Conservation (phyloP, 108 stramenopile species). For the Mediolabrus comicus region DNA sequence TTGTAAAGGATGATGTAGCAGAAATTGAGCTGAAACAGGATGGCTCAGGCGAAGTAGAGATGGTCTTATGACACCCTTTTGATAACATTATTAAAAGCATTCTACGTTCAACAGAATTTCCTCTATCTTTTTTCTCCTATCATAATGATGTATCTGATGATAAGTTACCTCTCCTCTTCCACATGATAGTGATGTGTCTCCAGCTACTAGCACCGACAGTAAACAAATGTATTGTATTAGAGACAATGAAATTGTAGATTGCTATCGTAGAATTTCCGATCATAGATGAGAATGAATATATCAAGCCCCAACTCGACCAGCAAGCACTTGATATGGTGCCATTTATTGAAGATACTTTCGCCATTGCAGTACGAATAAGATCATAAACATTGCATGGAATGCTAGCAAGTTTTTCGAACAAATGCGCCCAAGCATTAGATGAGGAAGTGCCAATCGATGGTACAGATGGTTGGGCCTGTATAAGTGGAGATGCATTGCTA, state of each 20-base stretch:
- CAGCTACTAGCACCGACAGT: neutral
- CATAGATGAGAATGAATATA: neutral
- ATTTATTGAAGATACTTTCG: neutral
- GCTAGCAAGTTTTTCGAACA: neutral
- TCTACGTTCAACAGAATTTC: too few species aligned
- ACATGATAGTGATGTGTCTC: neutral
- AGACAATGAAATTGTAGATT: neutral
- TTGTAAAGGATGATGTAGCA: neutral
- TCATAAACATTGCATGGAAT: neutral
- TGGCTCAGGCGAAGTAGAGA: neutral
- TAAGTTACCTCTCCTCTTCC: neutral
- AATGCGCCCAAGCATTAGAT: neutral
- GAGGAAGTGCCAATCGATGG: neutral
- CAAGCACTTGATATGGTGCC: neutral
- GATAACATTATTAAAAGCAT: neutral
- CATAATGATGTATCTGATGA: neutral
- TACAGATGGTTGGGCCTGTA: neutral
- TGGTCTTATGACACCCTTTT: neutral
- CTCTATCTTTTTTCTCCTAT: neutral
- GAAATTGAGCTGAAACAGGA: neutral
- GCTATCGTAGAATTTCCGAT: neutral
- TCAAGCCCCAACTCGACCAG: neutral
- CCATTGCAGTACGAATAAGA: neutral
- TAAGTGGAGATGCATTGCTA: neutral
- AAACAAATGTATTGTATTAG: neutral